Percentiles rank a stretch among this genome's conserved stretches.
Conservation (phyloP, 371 early-diverging fungal genomes). For the Funneliformis caledonium region DNA sequence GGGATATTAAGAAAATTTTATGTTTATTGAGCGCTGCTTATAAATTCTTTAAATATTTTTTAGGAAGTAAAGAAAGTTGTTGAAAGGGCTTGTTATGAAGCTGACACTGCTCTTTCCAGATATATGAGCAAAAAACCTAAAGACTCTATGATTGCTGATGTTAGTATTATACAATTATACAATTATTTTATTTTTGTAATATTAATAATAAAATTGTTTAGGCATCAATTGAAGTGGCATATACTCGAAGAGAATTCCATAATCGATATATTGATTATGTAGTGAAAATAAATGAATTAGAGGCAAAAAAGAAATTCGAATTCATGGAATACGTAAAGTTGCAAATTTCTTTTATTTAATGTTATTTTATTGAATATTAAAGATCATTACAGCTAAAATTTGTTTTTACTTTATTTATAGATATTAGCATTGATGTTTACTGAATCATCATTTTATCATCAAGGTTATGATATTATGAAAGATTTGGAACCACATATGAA, state of each 20-base stretch:
- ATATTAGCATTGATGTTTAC: constrained; percentile 74
- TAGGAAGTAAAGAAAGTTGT: constrained; percentile 68
- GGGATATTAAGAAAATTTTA: neutral
- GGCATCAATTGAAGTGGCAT: constrained; percentile 65
- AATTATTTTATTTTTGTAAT: neutral
- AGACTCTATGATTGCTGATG: constrained; percentile 64
- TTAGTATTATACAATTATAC: constrained; percentile 32
- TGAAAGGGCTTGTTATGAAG: constrained; percentile 70
- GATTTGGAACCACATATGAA: constrained; percentile 82
- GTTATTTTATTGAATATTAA: neutral
- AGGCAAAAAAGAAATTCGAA: constrained; percentile 72
- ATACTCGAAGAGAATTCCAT: constrained; percentile 65
- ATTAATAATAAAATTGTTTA: constrained; percentile 35
- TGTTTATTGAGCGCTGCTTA: neutral
- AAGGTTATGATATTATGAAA: constrained; percentile 71
- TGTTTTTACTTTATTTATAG: constrained; percentile 42
- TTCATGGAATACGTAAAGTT: constrained; percentile 74
- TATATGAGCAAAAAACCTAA: constrained; percentile 68
- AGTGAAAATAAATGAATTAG: constrained; percentile 66
- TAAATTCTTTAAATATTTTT: neutral
- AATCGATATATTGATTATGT: constrained; percentile 70
- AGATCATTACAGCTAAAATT: neutral
- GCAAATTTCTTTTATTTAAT: neutral
- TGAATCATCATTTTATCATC: constrained; percentile 77
- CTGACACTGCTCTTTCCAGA: constrained; percentile 60